Evolutionary conservation across 2,329 filamentous ascomycete species (phyloP), one percentile per base, ranked within the genome.

Genomic region (Thielaviopsis musarum): DNA sequence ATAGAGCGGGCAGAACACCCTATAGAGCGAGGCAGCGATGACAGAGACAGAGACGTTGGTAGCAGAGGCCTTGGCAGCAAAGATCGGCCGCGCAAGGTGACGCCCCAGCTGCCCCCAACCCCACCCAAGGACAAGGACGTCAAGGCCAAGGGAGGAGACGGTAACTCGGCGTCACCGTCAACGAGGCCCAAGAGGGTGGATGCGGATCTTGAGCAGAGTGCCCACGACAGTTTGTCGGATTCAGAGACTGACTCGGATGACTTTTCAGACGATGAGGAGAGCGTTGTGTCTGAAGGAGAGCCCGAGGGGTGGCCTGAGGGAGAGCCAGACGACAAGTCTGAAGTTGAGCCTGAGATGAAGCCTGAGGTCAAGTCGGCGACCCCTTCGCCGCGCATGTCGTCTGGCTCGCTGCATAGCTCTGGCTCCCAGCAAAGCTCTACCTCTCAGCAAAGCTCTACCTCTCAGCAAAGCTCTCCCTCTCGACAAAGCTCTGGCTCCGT

Each of bases 61-160:
- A n/a, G 34, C 28, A 48, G 38, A 48, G 4, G 54, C 22, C n/a
- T 7, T 24, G 10, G 28, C 34, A 15, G 12, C 38, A 48, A 24
- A 17, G 17, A 49, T 4, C 41, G 34, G 21, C 41, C 15, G 38
- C 38, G 15, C 38, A 45, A 45, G 6, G 15, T n/a, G 13, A 45
- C 12, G 17, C 38, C 38, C 4, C 38, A 41, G 15, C 54, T 56
- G n/a, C 56, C 56, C 17, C 56, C 51, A 5, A 58, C 56, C 3
- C 56, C 56, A 5, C 56, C 56, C 13, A 58, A 58, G 12, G 56
- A 58, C 7, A 30, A 51, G 48, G 49, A 53, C 26, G n/a, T 21
- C 28, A 58, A 58, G 10, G 7, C 30, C 30, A 34, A 34, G 30
- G 30, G 10, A n/a, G 17, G 2, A 30, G 17, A 54, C 4, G 26